Base-by-base conservation (phyloP, 331 rosid species). In the Rhamnella rubrinervis region DNA sequence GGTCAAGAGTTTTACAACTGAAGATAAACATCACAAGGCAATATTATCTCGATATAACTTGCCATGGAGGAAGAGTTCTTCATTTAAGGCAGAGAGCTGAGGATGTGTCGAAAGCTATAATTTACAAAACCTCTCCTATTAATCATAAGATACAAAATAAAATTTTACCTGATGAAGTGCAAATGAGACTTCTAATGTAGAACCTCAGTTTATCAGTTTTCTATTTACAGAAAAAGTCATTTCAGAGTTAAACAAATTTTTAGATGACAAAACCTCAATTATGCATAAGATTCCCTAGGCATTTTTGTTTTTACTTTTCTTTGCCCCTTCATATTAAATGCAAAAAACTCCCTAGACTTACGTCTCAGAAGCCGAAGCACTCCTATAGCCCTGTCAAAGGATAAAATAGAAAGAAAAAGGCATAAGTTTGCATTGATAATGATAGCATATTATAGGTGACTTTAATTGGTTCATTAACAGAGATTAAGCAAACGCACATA, bases 321-420 rank as follows among this genome's bases (percentile, higher is more conserved):
- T 2, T 15, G 5, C 18, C 18, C 23, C 58, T 53, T 53, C 21
- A 16, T 18, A 52, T 10, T 19, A 17, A 16, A 16, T n/a, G 71
- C 70, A 80, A 46, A 75, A 80, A 19, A 7, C 26, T 68, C 71
- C 61, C 59, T 13, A 68, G 47, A 87, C 98, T 84, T 95, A 95
- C 98, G 85, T 73, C 71, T 91, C 98, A 77, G 96, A 85, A 69
- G 98, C 95, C 61, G 89, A 70, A 75, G 88, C 82, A 82, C 74
- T 91, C 88, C 95, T 77, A 87, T 89, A 95, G 71, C 98, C 98
- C 98, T 95, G 90, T 66, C 11, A 82, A 39, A 68, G 46, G 67
- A 62, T 70, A 80, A 72, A 38, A 19, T 65, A 49, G 26, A 23
- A 26, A 68, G 26, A 64, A 13, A 61, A 20, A 71, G 63, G 31